Percentiles rank a stretch among this genome's conserved stretches.
Conservation (phyloP, 2,329 filamentous ascomycete genomes). For the Raffaelea ambrosiae region DNA sequence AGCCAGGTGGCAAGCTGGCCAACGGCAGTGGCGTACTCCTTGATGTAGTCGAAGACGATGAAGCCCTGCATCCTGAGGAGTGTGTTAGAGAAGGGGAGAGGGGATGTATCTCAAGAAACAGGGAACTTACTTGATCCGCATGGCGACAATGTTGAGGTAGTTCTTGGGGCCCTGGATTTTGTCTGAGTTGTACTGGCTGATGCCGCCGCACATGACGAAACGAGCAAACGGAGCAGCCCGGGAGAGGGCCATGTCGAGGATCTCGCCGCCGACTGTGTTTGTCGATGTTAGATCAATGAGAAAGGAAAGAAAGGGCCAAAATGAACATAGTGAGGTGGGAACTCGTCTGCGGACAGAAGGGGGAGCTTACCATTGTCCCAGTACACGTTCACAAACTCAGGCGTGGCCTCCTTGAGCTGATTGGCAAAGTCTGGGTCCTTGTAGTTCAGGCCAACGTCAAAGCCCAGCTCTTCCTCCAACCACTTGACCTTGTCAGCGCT, state of each 20-base stretch:
- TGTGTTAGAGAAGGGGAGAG: neutral
- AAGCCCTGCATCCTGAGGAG: constrained; percentile 61
- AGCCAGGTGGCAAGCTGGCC: constrained; percentile 59
- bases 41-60: constrained; percentile 59
- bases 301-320: neutral
- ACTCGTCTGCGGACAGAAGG: no score
- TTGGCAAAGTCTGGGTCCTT: constrained; percentile 53
- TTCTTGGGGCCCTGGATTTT: constrained; percentile 45
- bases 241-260: constrained; percentile 55
- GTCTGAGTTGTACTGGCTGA: constrained; percentile 59
- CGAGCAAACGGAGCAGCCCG: constrained; percentile 55
- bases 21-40: constrained; percentile 48
- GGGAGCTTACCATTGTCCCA: constrained; percentile 57
- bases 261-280: constrained; percentile 53
- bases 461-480: constrained; percentile 55
- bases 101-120: constrained; percentile 21
- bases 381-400: constrained; percentile 54
- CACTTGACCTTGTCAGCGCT: constrained; percentile 51
- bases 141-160: constrained; percentile 17
- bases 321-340: no score
- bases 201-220: constrained; percentile 64
- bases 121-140: constrained; percentile 44
- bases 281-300: neutral
- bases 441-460: constrained; percentile 62
- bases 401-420: constrained; percentile 52